These are phyloP conservation scores for Phyllosticta paracitricarpa DNA, from an alignment of 2,329 filamentous ascomycete genomes.

Conservation along the genomic window DNA sequence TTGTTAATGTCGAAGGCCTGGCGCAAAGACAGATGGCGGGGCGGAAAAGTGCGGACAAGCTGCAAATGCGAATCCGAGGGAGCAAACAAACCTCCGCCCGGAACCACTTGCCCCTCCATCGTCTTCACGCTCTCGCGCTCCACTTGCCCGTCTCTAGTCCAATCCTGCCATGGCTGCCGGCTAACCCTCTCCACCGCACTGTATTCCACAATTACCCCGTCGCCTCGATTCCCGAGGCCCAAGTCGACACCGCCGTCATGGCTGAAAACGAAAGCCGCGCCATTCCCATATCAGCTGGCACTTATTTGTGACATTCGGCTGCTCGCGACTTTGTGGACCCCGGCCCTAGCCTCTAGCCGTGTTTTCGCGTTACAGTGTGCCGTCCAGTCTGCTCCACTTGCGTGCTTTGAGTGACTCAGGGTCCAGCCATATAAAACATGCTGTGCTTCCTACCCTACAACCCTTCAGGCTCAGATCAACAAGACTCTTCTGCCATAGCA, in stretches of 20 bases:
- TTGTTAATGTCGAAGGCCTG: too few relatives aligned
- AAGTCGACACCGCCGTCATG: not conserved
- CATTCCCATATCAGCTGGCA: not conserved
- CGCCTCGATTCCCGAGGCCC: not conserved
- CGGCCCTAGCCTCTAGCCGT: not conserved
- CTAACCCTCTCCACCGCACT: not conserved
- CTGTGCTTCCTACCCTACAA: not conserved
- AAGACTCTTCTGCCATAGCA: not conserved
- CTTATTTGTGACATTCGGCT: not conserved
- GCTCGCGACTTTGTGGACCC: not conserved
- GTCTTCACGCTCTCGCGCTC: not conserved
- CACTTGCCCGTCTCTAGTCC: not conserved
- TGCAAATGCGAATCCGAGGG: too few relatives aligned
- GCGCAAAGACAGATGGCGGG: too few relatives aligned
- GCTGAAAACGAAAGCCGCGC: not conserved
- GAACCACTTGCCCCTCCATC: not conserved
- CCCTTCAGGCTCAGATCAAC: not conserved
- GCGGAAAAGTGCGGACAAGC: too few relatives aligned
- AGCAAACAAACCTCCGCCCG: not conserved
- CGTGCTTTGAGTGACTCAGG: not conserved
- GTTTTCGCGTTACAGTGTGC: not conserved
- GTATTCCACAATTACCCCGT: not conserved
- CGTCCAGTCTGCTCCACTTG: not conserved
- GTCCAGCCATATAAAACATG: not conserved
- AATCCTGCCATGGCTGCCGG: not conserved